phyloP scores from a whole-genome alignment of 305 asterid species.

The Solanum hybrid region DNA sequence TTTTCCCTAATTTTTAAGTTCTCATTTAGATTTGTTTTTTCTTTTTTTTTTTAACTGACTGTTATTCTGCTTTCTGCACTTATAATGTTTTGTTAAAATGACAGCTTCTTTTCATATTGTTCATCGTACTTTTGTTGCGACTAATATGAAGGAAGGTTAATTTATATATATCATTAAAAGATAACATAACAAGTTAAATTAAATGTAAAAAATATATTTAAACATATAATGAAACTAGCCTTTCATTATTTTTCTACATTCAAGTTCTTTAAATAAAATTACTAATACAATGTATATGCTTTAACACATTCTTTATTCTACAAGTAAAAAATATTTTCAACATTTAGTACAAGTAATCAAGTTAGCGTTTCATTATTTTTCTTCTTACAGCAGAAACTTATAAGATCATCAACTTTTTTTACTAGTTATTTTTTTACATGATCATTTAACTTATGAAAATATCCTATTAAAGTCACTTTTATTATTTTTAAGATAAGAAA shows the following conservation, averaged over 20 bases:
- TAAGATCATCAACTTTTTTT: not conserved
- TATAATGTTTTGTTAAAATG: not conserved
- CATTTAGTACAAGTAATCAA: not conserved
- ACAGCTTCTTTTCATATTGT: not conserved
- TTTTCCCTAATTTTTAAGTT: not conserved
- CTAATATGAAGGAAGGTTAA: not conserved
- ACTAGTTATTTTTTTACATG: not conserved
- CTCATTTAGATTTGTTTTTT: not conserved
- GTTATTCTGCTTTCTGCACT: not conserved
- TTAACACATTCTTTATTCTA: not conserved
- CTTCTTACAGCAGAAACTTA: not conserved
- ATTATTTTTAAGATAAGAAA: not conserved
- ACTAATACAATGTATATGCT: not conserved
- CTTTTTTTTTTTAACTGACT: not conserved
- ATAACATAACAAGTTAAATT: not conserved
- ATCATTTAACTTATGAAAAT: not conserved
- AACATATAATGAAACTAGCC: not conserved
- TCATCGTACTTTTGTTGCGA: not conserved
- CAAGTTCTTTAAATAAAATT: not conserved
- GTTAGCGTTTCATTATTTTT: not conserved
- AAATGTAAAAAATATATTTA: not conserved
- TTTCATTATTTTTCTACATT: not conserved
- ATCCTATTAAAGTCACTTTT: not conserved
- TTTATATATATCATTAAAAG: not conserved
- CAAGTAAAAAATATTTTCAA: not conserved